Percentiles rank a stretch among this genome's conserved stretches.
Evolutionary conservation across 129 eudicot species (phyloP).

Genomic region (Deinandra increscens): DNA sequence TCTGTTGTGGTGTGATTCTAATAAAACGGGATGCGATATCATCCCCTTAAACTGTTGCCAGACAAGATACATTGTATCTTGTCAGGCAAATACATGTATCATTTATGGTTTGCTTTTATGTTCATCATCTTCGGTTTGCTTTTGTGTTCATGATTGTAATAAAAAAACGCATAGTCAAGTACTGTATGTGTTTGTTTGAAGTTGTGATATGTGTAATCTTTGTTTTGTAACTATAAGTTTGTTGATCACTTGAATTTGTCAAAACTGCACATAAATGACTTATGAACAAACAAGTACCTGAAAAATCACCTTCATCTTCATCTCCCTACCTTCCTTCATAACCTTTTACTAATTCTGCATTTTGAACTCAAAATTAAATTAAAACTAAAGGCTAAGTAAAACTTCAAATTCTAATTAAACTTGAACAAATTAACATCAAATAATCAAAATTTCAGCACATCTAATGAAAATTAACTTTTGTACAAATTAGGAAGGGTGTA

Average conservation of each 20-base stretch:
- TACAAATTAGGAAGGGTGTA: background rate
- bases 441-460: background rate
- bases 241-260: background rate
- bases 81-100: background rate
- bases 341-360: background rate
- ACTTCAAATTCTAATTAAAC: background rate
- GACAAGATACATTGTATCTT: background rate
- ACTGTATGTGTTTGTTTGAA: constrained; percentile 3
- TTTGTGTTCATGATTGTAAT: constrained; percentile 30
- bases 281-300: constrained; percentile 6
- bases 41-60: constrained; percentile 12
- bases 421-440: background rate
- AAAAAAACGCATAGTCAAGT: background rate
- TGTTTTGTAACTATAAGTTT: background rate
- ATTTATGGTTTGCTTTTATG: constrained; percentile 21
- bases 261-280: background rate
- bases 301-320: constrained; percentile 17
- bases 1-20: constrained; percentile 25
- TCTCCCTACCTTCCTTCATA: background rate
- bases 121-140: constrained; percentile 23
- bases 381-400: background rate
- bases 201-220: constrained; percentile 5
- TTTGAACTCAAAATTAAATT: constrained; percentile 10
- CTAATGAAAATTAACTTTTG: too few relatives aligned
- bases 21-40: constrained; percentile 21